Evolutionary conservation across 305 asterid genomes (phyloP).

Genomic region (Fraxinus baroniana): DNA sequence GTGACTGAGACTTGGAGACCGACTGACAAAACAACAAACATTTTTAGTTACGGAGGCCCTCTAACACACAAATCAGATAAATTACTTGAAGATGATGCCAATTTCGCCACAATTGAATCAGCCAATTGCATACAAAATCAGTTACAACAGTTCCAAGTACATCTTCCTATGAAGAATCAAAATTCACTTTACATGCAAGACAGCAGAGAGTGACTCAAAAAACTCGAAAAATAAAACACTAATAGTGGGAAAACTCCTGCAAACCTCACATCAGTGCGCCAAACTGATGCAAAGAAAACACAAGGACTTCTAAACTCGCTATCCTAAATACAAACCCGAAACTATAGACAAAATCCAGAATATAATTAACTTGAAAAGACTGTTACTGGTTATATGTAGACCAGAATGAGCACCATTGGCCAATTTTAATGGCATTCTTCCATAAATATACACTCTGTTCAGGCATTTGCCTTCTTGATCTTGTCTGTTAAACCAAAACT

Average conservation of each 20-base stretch:
- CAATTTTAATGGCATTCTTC: constrained; percentile 39
- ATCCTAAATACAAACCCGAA: constrained; percentile 31
- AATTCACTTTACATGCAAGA: constrained; percentile 19
- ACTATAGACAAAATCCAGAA: constrained; percentile 32
- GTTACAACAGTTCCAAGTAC: constrained; percentile 12
- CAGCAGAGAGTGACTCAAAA: background rate
- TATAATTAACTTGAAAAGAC: constrained; percentile 24
- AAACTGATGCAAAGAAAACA: constrained; percentile 24
- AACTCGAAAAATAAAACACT: constrained; percentile 6
- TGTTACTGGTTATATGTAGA: constrained; percentile 36
- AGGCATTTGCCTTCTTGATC: constrained; percentile 28
- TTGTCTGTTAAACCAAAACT: constrained; percentile 29
- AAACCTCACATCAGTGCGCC: constrained; percentile 31
- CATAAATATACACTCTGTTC: constrained; percentile 50
- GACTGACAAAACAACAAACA: background rate
- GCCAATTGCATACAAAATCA: constrained; percentile 12
- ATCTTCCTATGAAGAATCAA: constrained; percentile 9
- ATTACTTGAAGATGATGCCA: background rate
- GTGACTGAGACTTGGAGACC: background rate
- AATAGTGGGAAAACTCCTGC: constrained; percentile 22
- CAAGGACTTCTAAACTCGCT: constrained; percentile 22
- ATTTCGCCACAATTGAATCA: background rate
- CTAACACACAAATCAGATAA: background rate
- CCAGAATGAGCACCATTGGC: constrained; percentile 38
- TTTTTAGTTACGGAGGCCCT: background rate